Evolutionary conservation across 306 rosid genomes (phyloP), one percentile per base, ranked within the genome.

Genomic region (Cicer judaicum): DNA sequence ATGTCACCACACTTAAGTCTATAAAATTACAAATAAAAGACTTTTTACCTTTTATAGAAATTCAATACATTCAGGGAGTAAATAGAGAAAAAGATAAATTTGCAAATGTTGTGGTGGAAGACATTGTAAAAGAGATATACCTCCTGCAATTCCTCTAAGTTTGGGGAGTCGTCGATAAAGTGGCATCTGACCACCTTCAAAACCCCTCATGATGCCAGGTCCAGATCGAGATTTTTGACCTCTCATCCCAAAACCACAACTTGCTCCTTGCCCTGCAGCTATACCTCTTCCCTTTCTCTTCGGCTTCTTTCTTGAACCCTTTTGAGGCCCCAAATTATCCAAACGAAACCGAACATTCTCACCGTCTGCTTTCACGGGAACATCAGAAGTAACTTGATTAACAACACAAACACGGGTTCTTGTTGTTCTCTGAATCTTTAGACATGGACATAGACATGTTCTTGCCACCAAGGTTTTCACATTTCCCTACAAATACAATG

Each of bases 151-250:
- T 90, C 99, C 97, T 81, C 78, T 86, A 43, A 94, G 85, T 73
- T 94, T 94, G 18, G 98, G 98, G 42, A 94, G 60, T 49, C 98
- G 82, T 64, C 98, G 89, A 67, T 94, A 94, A 34, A 94, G 96
- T 1, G 98, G 98, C 96, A 91, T 94, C 60, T 94, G 99, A 2
- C 99, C 99, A 11, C 99, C 99, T 73, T 94, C 99, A 68, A 92
- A 94, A 0, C 99, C 99, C 19, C 62, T 84, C 59, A 83, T 84
- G 0, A 94, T 90, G 0, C 97, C 99, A 2, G 99, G 96, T 0
- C 97, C 99, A 48, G 99, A 94, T 29, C 99, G 81, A 43, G 99
- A 92, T 72, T 94, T 94, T 87, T 94, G 99, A 3, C 99, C 99
- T 42, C 97, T 86, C 99, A 94, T 94, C 1, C 99, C 97, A 64